Base-by-base conservation (phyloP, 2,329 filamentous ascomycete genomes). In the Cladorrhinum sp. region DNA sequence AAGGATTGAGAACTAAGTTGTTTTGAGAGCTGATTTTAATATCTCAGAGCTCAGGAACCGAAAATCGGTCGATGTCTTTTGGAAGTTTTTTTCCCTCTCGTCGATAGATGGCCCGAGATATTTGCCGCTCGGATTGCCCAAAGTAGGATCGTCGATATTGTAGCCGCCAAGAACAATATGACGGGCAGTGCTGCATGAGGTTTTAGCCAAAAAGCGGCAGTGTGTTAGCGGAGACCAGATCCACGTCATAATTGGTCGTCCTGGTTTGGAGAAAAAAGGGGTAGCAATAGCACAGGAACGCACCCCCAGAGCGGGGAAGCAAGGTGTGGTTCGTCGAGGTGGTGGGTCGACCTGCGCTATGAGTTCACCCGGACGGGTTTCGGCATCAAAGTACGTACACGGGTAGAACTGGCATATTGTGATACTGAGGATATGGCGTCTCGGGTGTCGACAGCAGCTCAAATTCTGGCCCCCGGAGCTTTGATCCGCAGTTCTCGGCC, bases 221-320 rank as follows among this genome's bases (percentile, higher is more conserved):
- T 63, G 45, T 50, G 23, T 49, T 25, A 50, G 62, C 38, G 61
- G 58, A 57, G 29, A 38, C 41, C 50, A 45, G 55, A 51, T 32
- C 55, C 49, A 62, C 58, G 57, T 61, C 61, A 63, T 56, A 53
- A 65, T 63, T 63, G 60, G 63, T 32, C 22, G 50, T 29, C 20
- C 32, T 18, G 53, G 23, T 18, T 41, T 57, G 57, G 51, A 54
- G 57, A 59, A 55, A 45, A 57, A 29, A 45, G 59, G 57, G 51
- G 48, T 23, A 45, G 49, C 54, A 27, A 57, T 36, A 16, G 41
- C 67, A 69, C 52, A 16, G 65, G 6, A 78, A 77, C 62, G 72
- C 73, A 3, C 69, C 73, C 3, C 22, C 53, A 56, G 29, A 56
- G 53, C 53, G 53, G 53, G 38, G 53, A 56, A 56, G 24, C 36